phyloP scores from a whole-genome alignment of 495 filamentous ascomycete genomes.

The Hypoxylon lenormandii region DNA sequence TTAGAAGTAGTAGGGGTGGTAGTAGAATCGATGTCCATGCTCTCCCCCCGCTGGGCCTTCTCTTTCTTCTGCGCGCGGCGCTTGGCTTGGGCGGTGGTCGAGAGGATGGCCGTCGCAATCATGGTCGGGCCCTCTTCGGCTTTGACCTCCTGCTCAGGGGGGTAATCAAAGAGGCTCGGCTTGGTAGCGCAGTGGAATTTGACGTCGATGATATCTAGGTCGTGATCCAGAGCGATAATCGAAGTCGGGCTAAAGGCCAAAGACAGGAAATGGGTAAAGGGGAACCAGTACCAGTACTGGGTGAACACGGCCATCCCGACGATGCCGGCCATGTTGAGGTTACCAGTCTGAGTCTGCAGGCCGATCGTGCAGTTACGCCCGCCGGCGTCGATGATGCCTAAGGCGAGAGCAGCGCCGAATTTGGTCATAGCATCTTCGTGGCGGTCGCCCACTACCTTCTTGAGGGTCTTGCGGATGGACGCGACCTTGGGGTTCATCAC shows the following conservation, averaged over 20 bases:
- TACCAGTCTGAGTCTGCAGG: slow-evolving; percentile 95
- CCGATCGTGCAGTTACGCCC: slow-evolving; percentile 98
- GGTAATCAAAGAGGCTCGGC: slow-evolving; percentile 96
- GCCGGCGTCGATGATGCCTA: slow-evolving; percentile 98
- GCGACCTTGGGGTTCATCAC: slow-evolving; percentile 91
- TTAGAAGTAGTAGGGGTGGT: slow-evolving; percentile 77
- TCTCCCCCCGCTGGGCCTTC: slow-evolving; percentile 77
- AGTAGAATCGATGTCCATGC: slow-evolving; percentile 88
- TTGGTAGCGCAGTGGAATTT: slow-evolving; percentile 94
- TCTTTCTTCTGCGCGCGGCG: slow-evolving; percentile 85
- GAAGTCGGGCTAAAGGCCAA: slow-evolving; percentile 93
- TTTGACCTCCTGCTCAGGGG: slow-evolving; percentile 94
- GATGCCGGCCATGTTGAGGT: slow-evolving; percentile 96
- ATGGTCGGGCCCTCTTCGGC: slow-evolving; percentile 91
- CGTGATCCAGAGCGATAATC: slow-evolving; percentile 91
- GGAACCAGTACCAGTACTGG: slow-evolving; percentile 99
- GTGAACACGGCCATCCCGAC: slow-evolving; percentile 98
- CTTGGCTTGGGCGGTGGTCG: slow-evolving; percentile 96
- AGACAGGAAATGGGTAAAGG: slow-evolving; percentile 95
- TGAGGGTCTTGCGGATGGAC: slow-evolving; percentile 82
- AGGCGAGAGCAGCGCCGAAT: slow-evolving; percentile 90
- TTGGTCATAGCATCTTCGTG: slow-evolving; percentile 99
- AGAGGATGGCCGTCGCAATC: slow-evolving; percentile 94
- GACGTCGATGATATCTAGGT: slow-evolving; percentile 93
- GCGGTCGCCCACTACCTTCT: slow-evolving; percentile 91